Conservation (phyloP, 2,329 filamentous ascomycete genomes). For the Rhinocladiella similis region DNA sequence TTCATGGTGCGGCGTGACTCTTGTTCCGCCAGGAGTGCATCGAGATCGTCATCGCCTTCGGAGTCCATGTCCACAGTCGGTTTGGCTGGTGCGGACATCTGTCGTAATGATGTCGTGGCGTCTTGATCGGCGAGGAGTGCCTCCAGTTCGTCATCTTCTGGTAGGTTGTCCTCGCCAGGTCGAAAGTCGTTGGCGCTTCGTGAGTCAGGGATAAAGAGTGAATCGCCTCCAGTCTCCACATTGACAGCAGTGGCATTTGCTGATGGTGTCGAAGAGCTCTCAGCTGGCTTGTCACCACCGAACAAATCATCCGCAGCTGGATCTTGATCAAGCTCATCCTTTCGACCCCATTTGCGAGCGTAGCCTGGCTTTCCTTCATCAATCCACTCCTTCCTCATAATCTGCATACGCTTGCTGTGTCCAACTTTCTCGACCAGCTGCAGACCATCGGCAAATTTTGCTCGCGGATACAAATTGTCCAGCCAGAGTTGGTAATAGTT, state of each 20-base stretch:
- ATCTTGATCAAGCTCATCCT: constrained; percentile 11
- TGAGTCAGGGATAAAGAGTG: constrained; percentile 18
- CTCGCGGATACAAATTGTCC: constrained; percentile 91
- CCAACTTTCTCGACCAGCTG: constrained; percentile 90
- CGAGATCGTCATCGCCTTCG: constrained; percentile 31
- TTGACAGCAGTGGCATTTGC: constrained; percentile 2
- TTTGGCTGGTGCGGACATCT: background rate
- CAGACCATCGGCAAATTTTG: constrained; percentile 87
- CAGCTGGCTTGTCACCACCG: background rate
- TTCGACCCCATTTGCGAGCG: constrained; percentile 10
- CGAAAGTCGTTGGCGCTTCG: background rate
- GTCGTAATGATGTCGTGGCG: background rate
- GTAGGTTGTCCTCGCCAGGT: constrained; percentile 4
- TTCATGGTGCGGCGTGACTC: constrained; percentile 9
- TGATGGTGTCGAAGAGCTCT: background rate
- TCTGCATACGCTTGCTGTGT: constrained; percentile 75
- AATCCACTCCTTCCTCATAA: constrained; percentile 79
- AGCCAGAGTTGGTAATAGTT: constrained; percentile 96
- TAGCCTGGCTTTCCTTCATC: constrained; percentile 59
- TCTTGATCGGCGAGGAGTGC: constrained; percentile 27
- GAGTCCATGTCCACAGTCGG: constrained; percentile 14
- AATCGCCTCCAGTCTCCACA: constrained; percentile 11
- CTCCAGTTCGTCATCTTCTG: constrained; percentile 24
- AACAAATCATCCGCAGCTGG: constrained; percentile 9
- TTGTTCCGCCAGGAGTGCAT: constrained; percentile 30